These are phyloP conservation scores for Aspergillus funiculosus DNA, from an alignment of 495 filamentous ascomycete species.

Conservation along the genomic window DNA sequence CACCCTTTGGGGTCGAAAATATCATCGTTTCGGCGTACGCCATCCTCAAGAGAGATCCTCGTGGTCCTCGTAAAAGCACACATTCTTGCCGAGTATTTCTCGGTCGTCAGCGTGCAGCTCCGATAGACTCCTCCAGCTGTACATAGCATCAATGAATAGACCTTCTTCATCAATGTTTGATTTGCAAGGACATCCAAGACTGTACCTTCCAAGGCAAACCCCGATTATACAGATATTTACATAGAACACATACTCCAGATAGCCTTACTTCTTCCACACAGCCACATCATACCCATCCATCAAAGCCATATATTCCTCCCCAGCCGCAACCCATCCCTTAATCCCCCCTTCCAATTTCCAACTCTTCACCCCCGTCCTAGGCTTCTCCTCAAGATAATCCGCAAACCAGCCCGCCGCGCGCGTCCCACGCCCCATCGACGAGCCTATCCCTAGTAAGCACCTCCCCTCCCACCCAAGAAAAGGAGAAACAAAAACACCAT, in stretches of 20 bases:
- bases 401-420: slow-evolving; percentile 62
- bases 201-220: too few species aligned
- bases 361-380: slow-evolving; percentile 47
- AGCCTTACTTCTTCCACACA: slow-evolving; percentile 8
- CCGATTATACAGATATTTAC: too few species aligned
- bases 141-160: neutral
- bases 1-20: too few species aligned
- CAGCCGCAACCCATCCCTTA: slow-evolving; percentile 57
- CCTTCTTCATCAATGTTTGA: neutral
- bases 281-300: slow-evolving; percentile 53
- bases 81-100: too few species aligned
- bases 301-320: slow-evolving; percentile 47
- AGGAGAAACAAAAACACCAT: neutral
- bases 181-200: neutral
- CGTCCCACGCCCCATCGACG: slow-evolving; percentile 56
- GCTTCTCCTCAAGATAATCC: slow-evolving; percentile 49
- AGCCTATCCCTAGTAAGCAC: slow-evolving; percentile 42
- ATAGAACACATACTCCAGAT: too few species aligned
- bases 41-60: neutral
- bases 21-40: neutral
- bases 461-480: neutral
- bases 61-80: neutral
- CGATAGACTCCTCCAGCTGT: neutral
- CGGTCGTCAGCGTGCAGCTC: too few species aligned
- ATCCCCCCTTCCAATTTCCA: slow-evolving; percentile 55